These are phyloP conservation scores for Juglanconis juglandina DNA, from an alignment of 2,329 filamentous ascomycete genomes.

Conservation along the genomic window DNA sequence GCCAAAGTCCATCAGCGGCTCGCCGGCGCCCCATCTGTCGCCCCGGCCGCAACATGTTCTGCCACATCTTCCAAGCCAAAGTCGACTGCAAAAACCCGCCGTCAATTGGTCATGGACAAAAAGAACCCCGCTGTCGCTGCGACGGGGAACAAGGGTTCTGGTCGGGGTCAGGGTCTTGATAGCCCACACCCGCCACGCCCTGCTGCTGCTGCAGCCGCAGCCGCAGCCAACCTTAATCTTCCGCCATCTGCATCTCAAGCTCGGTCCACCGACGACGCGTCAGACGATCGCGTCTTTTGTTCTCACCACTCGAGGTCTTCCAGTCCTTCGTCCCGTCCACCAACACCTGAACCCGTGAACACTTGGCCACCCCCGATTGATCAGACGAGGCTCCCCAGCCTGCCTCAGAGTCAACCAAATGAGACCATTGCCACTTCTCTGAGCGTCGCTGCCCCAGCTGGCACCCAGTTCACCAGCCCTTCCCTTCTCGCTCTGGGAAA, in stretches of 20 bases:
- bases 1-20: slow-evolving; percentile 11
- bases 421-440: not conserved
- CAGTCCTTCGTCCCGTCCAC: not conserved
- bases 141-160: not conserved
- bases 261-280: slow-evolving; percentile 8
- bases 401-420: not conserved
- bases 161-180: not conserved
- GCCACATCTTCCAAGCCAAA: not conserved
- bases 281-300: slow-evolving; percentile 10
- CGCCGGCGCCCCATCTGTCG: not conserved
- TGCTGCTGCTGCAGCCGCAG: not conserved
- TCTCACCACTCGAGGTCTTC: not conserved
- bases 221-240: not conserved
- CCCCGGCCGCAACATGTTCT: not conserved
- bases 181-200: not conserved
- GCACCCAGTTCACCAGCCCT: not conserved
- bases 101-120: not conserved
- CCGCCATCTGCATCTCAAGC: not conserved
- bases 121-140: slow-evolving; percentile 6
- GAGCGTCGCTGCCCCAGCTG: not conserved
- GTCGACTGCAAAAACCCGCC: not conserved
- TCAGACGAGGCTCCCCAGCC: not conserved
- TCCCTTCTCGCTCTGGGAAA: not conserved
- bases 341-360: not conserved
- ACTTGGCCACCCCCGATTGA: not conserved